Evolutionary conservation across 1,284 basidiomycete species (phyloP), one percentile per base, ranked within the genome.

Genomic region (Puccinia sorghi): DNA sequence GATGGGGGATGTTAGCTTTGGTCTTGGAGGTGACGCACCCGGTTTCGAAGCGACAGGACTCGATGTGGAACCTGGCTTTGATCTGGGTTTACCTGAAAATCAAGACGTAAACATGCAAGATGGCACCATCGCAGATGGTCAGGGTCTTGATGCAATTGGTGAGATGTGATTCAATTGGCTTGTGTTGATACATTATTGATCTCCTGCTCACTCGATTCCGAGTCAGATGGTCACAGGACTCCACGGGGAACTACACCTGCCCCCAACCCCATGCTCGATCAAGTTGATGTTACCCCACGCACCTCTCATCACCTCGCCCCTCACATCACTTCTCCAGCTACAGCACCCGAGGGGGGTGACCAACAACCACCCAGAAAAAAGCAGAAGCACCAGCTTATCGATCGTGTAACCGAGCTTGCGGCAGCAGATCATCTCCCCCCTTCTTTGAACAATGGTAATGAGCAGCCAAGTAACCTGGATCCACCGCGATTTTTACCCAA

Each of bases 351-450:
- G 9, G 59, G 22, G 22, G 63, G 15, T 12, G 48, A 59, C 41
- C 59, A 76, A 54, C 63, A 76, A 46, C 52, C 71, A 39, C 61
- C 61, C 12, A 39, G 20, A 20, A 76, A 76, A 37, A 76, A 66
- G 25, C 32, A 7, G n/a, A 52, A 69, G 39, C 41, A 54, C 41
- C 74, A 76, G 37, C 61, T 67, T 6, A 52, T 76, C 12, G 74
- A 76, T 66, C 22, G 48, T 52, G 63, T 76, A 9, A 76, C 74
- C 13, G 74, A 76, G 59, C 61, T 76, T 37, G 64, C 66, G 12
- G n/a, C 46, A 20, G 48, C 46, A 22, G 41, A 52, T 8, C 43
- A 52, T 48, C 46, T 69, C 17, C 37, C 48, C 48, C 22, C 56
- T 56, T 57, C 64, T 4, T 48, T 67, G 15, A 64, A 64, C 37